Base-by-base conservation (phyloP, 2,329 filamentous ascomycete genomes). In the Fusarium anthophilum region DNA sequence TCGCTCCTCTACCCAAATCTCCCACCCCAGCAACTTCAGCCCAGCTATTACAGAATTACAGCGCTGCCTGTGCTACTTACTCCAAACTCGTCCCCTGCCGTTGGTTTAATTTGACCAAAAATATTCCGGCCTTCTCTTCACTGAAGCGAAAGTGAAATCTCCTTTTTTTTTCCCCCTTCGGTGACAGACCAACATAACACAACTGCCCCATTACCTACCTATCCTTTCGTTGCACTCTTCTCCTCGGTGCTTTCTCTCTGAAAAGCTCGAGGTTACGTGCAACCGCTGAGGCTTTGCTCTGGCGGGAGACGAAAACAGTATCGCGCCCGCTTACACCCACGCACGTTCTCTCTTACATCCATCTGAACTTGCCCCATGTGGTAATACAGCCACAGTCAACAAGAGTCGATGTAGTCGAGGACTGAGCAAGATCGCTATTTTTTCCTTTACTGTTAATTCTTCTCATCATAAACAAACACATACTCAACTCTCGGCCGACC, bases 241-340 rank as follows among this genome's bases (percentile, higher is more conserved):
- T 50, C 22, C 54, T 53, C 28, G 50, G 35, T 45, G 47, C 37
- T 8, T 53, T 30, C 17, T 64, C 30, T 44, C 41, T 44, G 30
- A 38, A 24, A 30, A 68, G 38, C 58, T 32, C 28, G 13, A 45
- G 50, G 66, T 54, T 60, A 57, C 62, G 37, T 61, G 59, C 70
- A 74, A 68, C 57, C 56, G 61, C 65, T 66, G 70, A 69, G 73
- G 73, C 73, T 66, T 72, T 73, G 63, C 44, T 63, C 61, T 66
- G 55, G 54, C 60, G 60, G 45, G 66, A 54, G 62, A 74, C 72
- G 54, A 71, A 78, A 78, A 66, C 64, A 68, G 72, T 66, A 65
- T 78, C 74, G 76, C 69, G 71, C 67, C 56, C 56, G 73, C 76
- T 78, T 78, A 77, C 73, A 78, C 45, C 35, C 45, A 26, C 43